These are phyloP conservation scores for Quercus dentata DNA, from an alignment of 306 rosid genomes.

Conservation along the genomic window DNA sequence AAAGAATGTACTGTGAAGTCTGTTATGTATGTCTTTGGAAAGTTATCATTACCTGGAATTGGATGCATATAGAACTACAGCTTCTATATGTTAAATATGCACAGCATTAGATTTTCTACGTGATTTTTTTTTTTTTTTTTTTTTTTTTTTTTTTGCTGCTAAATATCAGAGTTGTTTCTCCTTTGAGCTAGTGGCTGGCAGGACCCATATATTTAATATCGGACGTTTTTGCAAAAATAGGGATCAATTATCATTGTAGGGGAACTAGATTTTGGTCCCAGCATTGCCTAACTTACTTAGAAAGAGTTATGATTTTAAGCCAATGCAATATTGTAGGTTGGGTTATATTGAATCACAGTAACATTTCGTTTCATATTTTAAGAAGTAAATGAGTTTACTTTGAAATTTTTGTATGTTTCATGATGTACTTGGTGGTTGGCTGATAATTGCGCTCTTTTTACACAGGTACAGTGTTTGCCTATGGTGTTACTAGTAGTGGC, in stretches of 20 bases:
- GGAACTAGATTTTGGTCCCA: not conserved
- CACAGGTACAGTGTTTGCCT: conserved; percentile 90
- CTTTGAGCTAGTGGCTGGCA: not conserved
- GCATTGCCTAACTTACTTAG: not conserved
- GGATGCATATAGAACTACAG: not conserved
- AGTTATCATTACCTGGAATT: not conserved
- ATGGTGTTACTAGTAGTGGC: conserved; percentile 92
- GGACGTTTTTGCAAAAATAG: not conserved
- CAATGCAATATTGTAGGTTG: not conserved
- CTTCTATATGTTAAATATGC: not conserved
- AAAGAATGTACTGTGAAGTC: not conserved
- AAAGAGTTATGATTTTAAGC: not conserved
- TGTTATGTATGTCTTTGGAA: not conserved
- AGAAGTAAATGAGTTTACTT: not conserved
- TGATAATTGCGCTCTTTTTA: conserved; percentile 19
- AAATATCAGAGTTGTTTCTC: not conserved
- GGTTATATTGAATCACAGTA: not conserved
- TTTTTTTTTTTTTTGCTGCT: not conserved
- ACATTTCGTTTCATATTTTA: not conserved
- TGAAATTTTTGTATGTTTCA: not conserved
- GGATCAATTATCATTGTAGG: not conserved
- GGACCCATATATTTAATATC: not conserved
- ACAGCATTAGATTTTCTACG: not conserved
- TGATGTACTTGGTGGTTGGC: conserved; percentile 1
- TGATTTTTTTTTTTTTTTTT: not conserved